A percentile compares a stretch with the other conserved stretches of the same genome.
Conservation (phyloP, 495 filamentous ascomycete genomes). For the Aspergillus incahuasiensis region DNA sequence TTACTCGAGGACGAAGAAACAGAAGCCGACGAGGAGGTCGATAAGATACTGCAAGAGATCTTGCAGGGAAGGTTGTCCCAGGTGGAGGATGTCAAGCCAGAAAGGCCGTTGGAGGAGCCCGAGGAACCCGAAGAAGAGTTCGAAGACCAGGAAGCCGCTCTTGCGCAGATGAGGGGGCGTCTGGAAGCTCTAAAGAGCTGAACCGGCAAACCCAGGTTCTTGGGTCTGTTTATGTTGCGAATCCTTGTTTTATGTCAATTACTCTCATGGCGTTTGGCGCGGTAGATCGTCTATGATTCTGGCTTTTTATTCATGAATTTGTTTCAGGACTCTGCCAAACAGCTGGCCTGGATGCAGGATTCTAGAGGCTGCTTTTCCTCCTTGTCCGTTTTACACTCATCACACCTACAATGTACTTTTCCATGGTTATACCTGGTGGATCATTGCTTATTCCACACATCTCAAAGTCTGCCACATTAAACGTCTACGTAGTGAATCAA, state of each 20-base stretch:
- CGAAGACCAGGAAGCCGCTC: conserved; percentile 77
- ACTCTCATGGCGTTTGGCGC: conserved; percentile 13
- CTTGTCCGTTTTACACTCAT: neutral
- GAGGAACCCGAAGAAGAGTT: conserved; percentile 63
- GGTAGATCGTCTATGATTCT: conserved; percentile 14
- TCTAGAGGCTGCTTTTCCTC: neutral
- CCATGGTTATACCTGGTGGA: neutral
- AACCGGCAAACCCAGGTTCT: conserved; percentile 7
- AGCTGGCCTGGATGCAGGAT: conserved; percentile 14
- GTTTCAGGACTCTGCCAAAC: conserved; percentile 6
- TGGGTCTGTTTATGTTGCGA: neutral
- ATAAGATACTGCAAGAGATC: conserved; percentile 87
- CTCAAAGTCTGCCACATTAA: too few relatives aligned
- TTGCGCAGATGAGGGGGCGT: conserved; percentile 89
- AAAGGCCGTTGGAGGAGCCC: conserved; percentile 54
- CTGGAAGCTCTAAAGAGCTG: conserved; percentile 90
- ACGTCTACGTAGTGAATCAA: too few relatives aligned
- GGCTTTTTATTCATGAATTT: neutral
- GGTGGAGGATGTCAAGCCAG: conserved; percentile 50
- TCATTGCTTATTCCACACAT: too few relatives aligned
- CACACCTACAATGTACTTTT: neutral
- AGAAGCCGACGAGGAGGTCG: conserved; percentile 88
- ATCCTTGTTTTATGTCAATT: neutral
- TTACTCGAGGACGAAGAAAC: conserved; percentile 73
- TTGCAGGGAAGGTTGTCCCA: conserved; percentile 75